phyloP scores from a whole-genome alignment of 768 basidiomycete species.

The Mycena venus region DNA sequence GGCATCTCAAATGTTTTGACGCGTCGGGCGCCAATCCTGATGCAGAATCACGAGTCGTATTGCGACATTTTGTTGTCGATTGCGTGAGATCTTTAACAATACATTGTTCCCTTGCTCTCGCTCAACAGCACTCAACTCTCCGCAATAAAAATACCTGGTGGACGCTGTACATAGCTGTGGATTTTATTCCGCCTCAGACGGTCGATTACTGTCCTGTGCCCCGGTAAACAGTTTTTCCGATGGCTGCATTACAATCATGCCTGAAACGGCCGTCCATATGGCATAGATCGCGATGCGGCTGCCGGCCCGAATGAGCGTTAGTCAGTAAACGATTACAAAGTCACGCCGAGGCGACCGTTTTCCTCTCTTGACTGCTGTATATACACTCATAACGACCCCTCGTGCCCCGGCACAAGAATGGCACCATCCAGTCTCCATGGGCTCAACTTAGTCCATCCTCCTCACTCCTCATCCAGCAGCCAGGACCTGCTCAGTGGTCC shows the following conservation, averaged over 20 bases:
- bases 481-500: slow-evolving; percentile 75
- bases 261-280: neutral
- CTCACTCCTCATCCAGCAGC: slow-evolving; percentile 52
- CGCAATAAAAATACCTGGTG: neutral
- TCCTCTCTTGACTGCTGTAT: neutral
- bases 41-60: slow-evolving; percentile 6
- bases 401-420: slow-evolving; percentile 53
- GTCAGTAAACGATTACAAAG: neutral
- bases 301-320: neutral
- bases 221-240: neutral
- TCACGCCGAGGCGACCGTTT: neutral
- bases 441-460: slow-evolving; percentile 82
- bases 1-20: neutral
- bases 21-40: neutral
- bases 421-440: slow-evolving; percentile 78
- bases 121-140: too few species aligned
- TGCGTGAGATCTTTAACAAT: neutral
- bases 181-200: neutral
- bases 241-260: too few species aligned
- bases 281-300: neutral
- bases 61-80: slow-evolving; percentile 17
- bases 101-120: neutral
- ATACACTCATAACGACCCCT: neutral
- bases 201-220: too few species aligned
- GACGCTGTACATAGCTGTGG: neutral